These are phyloP conservation scores for Dalbergia cultrata DNA, from an alignment of 306 rosid genomes.

Conservation along the genomic window DNA sequence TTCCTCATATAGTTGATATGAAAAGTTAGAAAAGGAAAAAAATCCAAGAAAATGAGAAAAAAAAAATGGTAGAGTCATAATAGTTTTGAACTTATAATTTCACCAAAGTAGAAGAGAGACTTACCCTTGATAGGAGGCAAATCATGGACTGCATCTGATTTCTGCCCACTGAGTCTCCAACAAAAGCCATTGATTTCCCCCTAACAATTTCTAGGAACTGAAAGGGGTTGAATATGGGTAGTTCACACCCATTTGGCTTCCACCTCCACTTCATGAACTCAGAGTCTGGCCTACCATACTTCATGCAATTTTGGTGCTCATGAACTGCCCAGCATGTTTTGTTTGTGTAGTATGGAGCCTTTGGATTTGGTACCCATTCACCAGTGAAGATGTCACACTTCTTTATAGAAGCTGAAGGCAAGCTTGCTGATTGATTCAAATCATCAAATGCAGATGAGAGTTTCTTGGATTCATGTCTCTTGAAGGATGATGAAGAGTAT, in stretches of 20 bases:
- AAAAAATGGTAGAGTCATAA: too few species aligned
- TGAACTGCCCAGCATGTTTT: conserved; percentile 87
- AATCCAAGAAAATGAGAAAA: neutral
- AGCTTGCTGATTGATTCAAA: conserved; percentile 46
- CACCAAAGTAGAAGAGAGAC: neutral
- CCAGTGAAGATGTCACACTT: conserved; percentile 84
- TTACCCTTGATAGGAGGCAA: conserved; percentile 69
- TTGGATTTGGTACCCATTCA: conserved; percentile 83
- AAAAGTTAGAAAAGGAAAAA: neutral
- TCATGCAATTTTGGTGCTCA: conserved; percentile 90
- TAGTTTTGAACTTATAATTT: too few species aligned
- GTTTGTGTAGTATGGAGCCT: conserved; percentile 85
- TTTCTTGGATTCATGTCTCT: conserved; percentile 24
- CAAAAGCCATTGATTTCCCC: conserved; percentile 86
- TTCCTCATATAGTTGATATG: neutral
- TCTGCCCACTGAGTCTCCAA: conserved; percentile 95
- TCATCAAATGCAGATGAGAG: conserved; percentile 51
- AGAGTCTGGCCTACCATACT: conserved; percentile 81
- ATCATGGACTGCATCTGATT: conserved; percentile 89
- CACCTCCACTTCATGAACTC: conserved; percentile 90
- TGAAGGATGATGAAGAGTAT: conserved; percentile 48
- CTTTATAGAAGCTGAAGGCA: conserved; percentile 42
- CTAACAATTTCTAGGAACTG: conserved; percentile 80
- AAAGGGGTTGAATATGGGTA: conserved; percentile 80
- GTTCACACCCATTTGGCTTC: conserved; percentile 84